Conservation (phyloP, 805 yeast species). For the Priceomyces medius region DNA sequence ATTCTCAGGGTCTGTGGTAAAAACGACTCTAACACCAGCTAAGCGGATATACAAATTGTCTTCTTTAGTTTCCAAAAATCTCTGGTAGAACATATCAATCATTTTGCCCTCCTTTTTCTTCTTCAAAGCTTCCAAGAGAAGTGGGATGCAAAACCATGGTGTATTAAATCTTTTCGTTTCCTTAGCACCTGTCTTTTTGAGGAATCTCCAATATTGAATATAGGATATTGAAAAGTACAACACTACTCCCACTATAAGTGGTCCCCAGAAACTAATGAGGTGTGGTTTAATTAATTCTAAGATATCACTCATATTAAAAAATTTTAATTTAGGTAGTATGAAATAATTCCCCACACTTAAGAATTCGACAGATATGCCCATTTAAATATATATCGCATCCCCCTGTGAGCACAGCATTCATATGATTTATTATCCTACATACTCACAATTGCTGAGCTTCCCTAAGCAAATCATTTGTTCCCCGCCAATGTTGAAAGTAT, state of each 20-base stretch:
- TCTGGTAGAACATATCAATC: slow-evolving; percentile 14
- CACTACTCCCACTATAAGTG: slow-evolving; percentile 4
- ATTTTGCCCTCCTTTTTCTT: slow-evolving; percentile 18
- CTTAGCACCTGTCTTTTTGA: slow-evolving; percentile 18
- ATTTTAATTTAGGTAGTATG: no score
- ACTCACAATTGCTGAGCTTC: no score
- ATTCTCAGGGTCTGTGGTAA: slow-evolving; percentile 36
- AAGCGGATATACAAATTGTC: slow-evolving; percentile 18
- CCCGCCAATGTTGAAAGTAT: no score
- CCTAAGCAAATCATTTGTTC: no score
- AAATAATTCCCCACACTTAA: no score
- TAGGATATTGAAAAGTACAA: slow-evolving; percentile 4
- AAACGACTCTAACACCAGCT: slow-evolving; percentile 19
- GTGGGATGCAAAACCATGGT: slow-evolving; percentile 9
- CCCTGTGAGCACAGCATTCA: no score
- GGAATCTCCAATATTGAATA: slow-evolving; percentile 9
- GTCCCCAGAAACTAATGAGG: slow-evolving; percentile 9
- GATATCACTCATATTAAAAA: slow-evolving; percentile 14
- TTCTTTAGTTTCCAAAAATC: slow-evolving; percentile 11
- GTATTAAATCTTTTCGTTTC: slow-evolving; percentile 5
- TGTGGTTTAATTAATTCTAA: slow-evolving; percentile 5
- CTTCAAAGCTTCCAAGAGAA: slow-evolving; percentile 12
- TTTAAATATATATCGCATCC: no score
- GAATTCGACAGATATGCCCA: no score
- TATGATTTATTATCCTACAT: no score